Evolutionary conservation across 1,284 basidiomycete species (phyloP).

Genomic region (Prillingera fragicola): DNA sequence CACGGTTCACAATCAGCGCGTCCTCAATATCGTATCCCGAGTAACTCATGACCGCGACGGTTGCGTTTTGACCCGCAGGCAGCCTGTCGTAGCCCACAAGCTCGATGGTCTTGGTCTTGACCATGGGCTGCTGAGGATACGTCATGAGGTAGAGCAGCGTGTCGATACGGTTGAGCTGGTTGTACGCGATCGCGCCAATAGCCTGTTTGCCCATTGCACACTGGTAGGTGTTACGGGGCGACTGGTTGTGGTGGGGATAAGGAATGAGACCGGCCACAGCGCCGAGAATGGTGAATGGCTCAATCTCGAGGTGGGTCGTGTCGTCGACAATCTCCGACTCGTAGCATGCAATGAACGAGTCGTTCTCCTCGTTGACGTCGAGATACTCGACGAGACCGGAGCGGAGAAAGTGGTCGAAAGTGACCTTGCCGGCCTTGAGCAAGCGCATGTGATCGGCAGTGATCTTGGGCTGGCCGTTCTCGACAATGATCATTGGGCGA

Average conservation of each 20-base stretch:
- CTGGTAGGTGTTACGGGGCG: slow-evolving; percentile 97
- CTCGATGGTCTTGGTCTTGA: slow-evolving; percentile 98
- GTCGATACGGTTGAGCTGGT: slow-evolving; percentile 96
- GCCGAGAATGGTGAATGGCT: slow-evolving; percentile 95
- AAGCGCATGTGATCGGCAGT: slow-evolving; percentile 74
- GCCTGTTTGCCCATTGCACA: slow-evolving; percentile 99
- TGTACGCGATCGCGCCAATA: slow-evolving; percentile 98
- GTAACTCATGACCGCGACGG: slow-evolving; percentile 97
- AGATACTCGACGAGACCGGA: slow-evolving; percentile 98
- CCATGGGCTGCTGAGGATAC: slow-evolving; percentile 99
- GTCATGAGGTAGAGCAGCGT: slow-evolving; percentile 97
- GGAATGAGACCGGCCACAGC: slow-evolving; percentile 98
- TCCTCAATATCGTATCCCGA: slow-evolving; percentile 99
- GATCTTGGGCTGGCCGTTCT: slow-evolving; percentile 72
- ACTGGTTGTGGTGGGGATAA: slow-evolving; percentile 99
- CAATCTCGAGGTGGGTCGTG: slow-evolving; percentile 96
- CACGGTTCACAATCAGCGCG: slow-evolving; percentile 91
- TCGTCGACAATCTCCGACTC: slow-evolving; percentile 74
- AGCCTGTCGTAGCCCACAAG: slow-evolving; percentile 93
- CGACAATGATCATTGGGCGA: slow-evolving; percentile 96
- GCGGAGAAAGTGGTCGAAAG: slow-evolving; percentile 91
- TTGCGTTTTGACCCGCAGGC: slow-evolving; percentile 97
- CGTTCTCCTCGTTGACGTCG: slow-evolving; percentile 99
- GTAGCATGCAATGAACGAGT: slow-evolving; percentile 93
- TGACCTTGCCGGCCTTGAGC: slow-evolving; percentile 70